Evolutionary conservation across 2,329 filamentous ascomycete species (phyloP).

Genomic region (Elsinoe ampelina): DNA sequence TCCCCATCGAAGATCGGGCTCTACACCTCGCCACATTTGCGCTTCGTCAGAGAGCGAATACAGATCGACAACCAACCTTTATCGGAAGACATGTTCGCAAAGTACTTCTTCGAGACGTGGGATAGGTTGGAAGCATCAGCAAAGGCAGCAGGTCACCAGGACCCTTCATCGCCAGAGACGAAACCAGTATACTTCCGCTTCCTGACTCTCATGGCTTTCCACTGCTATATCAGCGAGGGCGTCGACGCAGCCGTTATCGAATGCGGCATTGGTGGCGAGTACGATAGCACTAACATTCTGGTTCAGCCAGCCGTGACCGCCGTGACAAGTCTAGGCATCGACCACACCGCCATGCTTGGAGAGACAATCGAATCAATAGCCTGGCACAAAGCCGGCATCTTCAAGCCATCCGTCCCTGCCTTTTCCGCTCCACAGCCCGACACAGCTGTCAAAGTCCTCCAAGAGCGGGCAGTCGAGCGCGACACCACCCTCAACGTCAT

Average conservation of each 20-base stretch:
- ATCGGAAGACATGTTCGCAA: conserved; percentile 57
- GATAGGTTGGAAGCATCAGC: conserved; percentile 50
- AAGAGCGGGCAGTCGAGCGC: conserved; percentile 45
- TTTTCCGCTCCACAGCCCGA: conserved; percentile 54
- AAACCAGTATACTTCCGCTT: conserved; percentile 93
- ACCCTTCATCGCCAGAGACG: conserved; percentile 43
- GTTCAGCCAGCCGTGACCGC: conserved; percentile 59
- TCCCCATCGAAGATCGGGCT: conserved; percentile 51
- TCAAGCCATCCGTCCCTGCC: conserved; percentile 56
- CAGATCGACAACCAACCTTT: conserved; percentile 66
- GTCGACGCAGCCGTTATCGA: conserved; percentile 76
- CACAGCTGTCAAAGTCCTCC: conserved; percentile 46
- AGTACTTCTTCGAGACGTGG: conserved; percentile 80
- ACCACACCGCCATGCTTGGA: conserved; percentile 75
- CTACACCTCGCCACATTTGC: conserved; percentile 78
- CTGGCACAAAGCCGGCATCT: conserved; percentile 87
- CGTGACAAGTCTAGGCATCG: conserved; percentile 73
- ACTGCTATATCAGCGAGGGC: conserved; percentile 67
- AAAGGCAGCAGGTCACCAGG: conserved; percentile 39
- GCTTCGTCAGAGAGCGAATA: conserved; percentile 77
- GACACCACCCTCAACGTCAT: conserved; percentile 41
- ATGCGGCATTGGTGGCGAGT: conserved; percentile 89
- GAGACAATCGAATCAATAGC: conserved; percentile 71
- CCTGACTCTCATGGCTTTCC: conserved; percentile 78
- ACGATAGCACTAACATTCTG: conserved; percentile 84